Base-by-base conservation (phyloP, 2,329 filamentous ascomycete species). In the Clarireedia monteithiana region DNA sequence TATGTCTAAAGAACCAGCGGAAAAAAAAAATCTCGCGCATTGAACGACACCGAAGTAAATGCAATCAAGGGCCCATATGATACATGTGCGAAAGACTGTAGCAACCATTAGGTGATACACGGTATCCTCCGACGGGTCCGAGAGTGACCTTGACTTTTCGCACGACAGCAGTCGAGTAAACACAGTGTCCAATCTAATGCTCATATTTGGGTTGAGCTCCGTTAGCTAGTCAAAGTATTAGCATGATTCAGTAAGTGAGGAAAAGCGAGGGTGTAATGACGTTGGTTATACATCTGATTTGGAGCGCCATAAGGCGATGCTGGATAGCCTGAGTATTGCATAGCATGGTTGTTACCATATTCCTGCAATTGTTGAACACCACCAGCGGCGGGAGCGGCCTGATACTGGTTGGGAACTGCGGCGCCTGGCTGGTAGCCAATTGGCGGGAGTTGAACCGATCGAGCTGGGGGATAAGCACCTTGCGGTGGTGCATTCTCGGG, bases 391-490 rank as follows among this genome's bases (percentile, higher is more conserved):
- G 48, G 46, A 5, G 44, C 14, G 38, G 49, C 52, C 36, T 55
- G 56, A 34, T 56, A 57, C 30, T 57, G 55, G n/a, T 42, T 47
- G 20, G 77, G 74, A 23, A 78, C 74, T 63, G 80, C 76, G 54
- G 75, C 73, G 48, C 78, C 75, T 30, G 82, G 76, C 66, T 86
- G 82, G 66, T 90, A 91, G 12, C 84, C 85, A 66, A 91, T 89
- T 6, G 52, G 87, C 47, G 88, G 88, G 30, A 91, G 75, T 66
- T 89, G 87, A 56, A 82, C 77, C 45, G 84, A 78, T 45, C 81
- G 77, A 60, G 70, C 72, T 61, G 73, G 73, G 61, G 75, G 73
- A 57, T 78, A 77, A 38, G 72, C 69, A 38, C 71, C 69, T 48
- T 62, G 77, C 49, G 62, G 78, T 68, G 73, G 85, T 50, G 72